Base-by-base conservation (phyloP, 1,284 basidiomycete genomes). In the Cryptococcus maquisensis region DNA sequence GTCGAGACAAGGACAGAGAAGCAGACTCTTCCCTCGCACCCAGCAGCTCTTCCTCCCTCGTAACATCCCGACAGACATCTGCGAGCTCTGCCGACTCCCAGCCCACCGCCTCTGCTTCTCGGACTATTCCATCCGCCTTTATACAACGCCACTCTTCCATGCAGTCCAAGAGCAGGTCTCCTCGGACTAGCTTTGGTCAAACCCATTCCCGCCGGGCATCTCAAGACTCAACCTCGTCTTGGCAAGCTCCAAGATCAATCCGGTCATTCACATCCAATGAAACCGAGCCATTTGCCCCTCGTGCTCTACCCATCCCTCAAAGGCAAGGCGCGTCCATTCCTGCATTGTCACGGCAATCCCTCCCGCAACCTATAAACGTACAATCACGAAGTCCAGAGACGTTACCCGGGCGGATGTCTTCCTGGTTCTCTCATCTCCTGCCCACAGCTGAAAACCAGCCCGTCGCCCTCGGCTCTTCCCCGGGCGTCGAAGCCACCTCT, bases 401-500 rank as follows among this genome's bases (percentile, higher is more conserved):
- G 23, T 47, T 69, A 32, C 61, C 69, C 0, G 60, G 66, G 12
- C 58, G 69, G 24, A 70, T 73, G 66, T 68, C 71, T 2, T 59
- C 65, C 26, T 75, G 73, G 73, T 69, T 73, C 54, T 68, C 71
- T 15, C 66, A 72, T 49, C 58, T 75, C n/a, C 49, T 75, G 8
- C 69, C 71, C 2, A 38, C 64, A 1, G 59, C 68, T 15, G 46
- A 47, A 53, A 57, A 15, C 42, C 59, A 13, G 48, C 60, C 24
- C 53, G 55, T 18, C 32, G 20, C 24, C 8, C 20, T 21, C 2
- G 20, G 20, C 55, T 56, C 23, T 24, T 44, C 24, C 16, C 20
- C 39, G 1, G 20, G 20, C 39, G 16, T 8, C 42, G 42, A 44
- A 44, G 54, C 49, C 46, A 32, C 50, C 13, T 28, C 55, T 18